Conservation (phyloP, 2,329 filamentous ascomycete species). For the Hypoxylon rubiginosum region DNA sequence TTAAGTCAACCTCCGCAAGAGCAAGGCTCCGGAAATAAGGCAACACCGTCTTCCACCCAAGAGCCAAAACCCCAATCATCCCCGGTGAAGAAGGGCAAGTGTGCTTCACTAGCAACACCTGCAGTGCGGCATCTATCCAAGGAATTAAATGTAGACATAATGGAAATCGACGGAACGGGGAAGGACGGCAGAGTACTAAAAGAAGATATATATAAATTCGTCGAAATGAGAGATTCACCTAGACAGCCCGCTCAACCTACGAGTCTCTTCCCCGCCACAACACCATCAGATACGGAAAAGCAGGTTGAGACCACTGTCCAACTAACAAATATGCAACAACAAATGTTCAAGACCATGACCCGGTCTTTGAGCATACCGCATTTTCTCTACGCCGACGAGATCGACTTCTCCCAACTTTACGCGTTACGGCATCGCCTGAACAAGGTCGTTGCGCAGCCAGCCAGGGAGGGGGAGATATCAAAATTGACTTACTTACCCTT, state of each 20-base stretch:
- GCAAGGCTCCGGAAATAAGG: slow-evolving; percentile 20
- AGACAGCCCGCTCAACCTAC: slow-evolving; percentile 47
- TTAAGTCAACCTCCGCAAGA: slow-evolving; percentile 40
- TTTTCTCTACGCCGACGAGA: slow-evolving; percentile 93
- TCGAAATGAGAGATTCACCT: slow-evolving; percentile 61
- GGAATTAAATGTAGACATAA: slow-evolving; percentile 81
- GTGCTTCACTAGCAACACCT: slow-evolving; percentile 85
- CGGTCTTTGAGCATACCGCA: slow-evolving; percentile 91
- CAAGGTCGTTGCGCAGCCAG: slow-evolving; percentile 62
- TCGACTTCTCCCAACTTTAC: slow-evolving; percentile 83
- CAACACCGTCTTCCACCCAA: slow-evolving; percentile 23
- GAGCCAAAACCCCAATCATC: slow-evolving; percentile 32
- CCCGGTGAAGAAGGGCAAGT: slow-evolving; percentile 67
- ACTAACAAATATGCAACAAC: slow-evolving; percentile 83
- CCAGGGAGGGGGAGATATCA: slow-evolving; percentile 60
- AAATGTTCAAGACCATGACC: slow-evolving; percentile 99
- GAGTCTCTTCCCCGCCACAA: slow-evolving; percentile 51
- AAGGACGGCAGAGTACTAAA: slow-evolving; percentile 93
- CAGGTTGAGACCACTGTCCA: slow-evolving; percentile 77
- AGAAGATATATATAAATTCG: slow-evolving; percentile 86
- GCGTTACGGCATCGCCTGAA: slow-evolving; percentile 82
- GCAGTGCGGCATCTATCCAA: slow-evolving; percentile 91
- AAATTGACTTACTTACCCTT: slow-evolving; percentile 94
- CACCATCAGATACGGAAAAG: slow-evolving; percentile 55
- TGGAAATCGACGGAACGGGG: slow-evolving; percentile 84